Evolutionary conservation across 345 rosid genomes (phyloP), one percentile per base, ranked within the genome.

Genomic region (Eucalyptus rudis): DNA sequence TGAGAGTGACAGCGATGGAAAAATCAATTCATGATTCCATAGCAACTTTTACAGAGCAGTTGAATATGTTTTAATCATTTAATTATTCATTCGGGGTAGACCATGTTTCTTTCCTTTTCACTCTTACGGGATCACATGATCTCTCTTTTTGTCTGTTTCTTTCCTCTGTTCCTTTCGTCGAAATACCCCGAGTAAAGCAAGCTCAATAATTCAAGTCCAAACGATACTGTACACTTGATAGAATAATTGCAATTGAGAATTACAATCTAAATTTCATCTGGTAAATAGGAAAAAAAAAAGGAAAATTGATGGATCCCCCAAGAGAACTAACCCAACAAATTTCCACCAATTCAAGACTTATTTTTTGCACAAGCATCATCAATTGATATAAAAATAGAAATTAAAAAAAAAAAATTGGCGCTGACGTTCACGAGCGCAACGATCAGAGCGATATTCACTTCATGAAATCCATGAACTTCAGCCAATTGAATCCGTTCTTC

Each of bases 381-480:
- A 86, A 86, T 86, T 51, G 25, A 51, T 27, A 14, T 33, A n/a
- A 15, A 31, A 17, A 33, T 52, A 7, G 10, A 71, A 71, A 66
- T 50, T 14, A 66, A 16, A 16, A 31, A 31, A 9, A 8, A 12
- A 56, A 56, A 56, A 56, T 7, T 27, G 51, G 86, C 4, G 43
- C 54, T 4, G 59, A 19, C 87, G 29, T n/a, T 31, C 68, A 4
- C 31, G 17, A 24, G 56, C 44, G 66, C 83, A 13, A 13, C 25
- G 88, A 87, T 22, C 44, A 15, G 8, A 68, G 9, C 40, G 43
- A 14, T 14, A 31, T 45, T 49, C 31, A 25, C 87, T 58, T 92
- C 68, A 92, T 86, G 92, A 94, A 95, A 86, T 94, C 94, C 90
- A 98, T 95, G 92, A 98, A 95, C 90, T 93, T 98, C 49, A 94